Percentiles rank a stretch among this genome's conserved stretches.
Evolutionary conservation across 2,329 filamentous ascomycete species (phyloP).

Genomic region (Aspergillus spinulosporus): DNA sequence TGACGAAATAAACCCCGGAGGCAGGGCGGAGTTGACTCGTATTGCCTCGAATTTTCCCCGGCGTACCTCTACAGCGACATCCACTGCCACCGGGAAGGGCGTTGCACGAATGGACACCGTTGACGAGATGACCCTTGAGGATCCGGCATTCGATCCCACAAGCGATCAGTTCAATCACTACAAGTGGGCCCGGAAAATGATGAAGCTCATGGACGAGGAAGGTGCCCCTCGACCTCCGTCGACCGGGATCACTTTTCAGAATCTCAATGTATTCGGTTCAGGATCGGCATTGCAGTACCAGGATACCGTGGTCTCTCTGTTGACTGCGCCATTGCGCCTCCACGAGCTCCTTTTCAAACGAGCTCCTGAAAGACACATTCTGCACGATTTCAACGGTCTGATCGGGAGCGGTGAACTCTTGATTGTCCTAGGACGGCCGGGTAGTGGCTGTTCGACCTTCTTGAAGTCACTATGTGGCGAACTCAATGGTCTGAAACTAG

Average conservation of each 20-base stretch:
- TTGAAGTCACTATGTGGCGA: constrained; percentile 82
- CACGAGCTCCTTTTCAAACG: constrained; percentile 54
- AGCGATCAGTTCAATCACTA: constrained; percentile 55
- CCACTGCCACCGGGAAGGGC: constrained; percentile 20
- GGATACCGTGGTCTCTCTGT: constrained; percentile 61
- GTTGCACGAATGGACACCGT: constrained; percentile 35
- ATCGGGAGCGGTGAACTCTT: constrained; percentile 52
- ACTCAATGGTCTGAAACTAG: constrained; percentile 73
- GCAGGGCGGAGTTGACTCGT: constrained; percentile 28
- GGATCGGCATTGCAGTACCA: constrained; percentile 69
- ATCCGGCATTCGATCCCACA: constrained; percentile 55
- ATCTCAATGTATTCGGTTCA: constrained; percentile 66
- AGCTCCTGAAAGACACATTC: constrained; percentile 56
- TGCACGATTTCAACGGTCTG: constrained; percentile 55
- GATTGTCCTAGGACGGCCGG: constrained; percentile 44
- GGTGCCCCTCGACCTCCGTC: constrained; percentile 52
- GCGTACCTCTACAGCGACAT: constrained; percentile 20
- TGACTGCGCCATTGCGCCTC: constrained; percentile 59
- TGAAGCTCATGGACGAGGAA: constrained; percentile 56
- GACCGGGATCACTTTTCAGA: constrained; percentile 64
- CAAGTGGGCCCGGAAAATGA: constrained; percentile 53
- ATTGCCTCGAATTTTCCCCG: constrained; percentile 34
- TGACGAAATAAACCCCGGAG: constrained; percentile 29
- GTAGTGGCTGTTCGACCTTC: constrained; percentile 70
- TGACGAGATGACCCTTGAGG: constrained; percentile 44